phyloP scores from a whole-genome alignment of 768 basidiomycete genomes.

The Coprinopsis marcescibilis region DNA sequence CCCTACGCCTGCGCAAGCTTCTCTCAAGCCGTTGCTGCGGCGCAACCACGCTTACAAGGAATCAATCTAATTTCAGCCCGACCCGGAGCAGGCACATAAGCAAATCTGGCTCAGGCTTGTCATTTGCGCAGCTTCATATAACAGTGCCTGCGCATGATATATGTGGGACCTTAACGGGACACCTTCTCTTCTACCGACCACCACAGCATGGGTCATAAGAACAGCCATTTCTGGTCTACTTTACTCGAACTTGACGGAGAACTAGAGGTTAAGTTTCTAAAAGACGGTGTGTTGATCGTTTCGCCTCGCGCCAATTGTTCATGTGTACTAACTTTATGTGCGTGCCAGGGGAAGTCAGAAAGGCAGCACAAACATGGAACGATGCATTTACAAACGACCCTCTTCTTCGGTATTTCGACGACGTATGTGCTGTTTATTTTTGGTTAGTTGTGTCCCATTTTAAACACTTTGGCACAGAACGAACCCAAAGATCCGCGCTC shows the following conservation, averaged over 20 bases:
- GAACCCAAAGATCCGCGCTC: background rate
- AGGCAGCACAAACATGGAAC: slow-evolving; percentile 18
- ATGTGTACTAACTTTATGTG: slow-evolving; percentile 2
- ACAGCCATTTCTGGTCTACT: background rate
- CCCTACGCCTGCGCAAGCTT: too few relatives aligned
- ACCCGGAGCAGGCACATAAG: background rate
- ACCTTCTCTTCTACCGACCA: background rate
- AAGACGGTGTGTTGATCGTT: slow-evolving; percentile 9
- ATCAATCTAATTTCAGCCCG: too few relatives aligned
- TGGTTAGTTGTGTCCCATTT: background rate
- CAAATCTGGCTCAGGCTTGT: background rate
- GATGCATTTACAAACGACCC: slow-evolving; percentile 19
- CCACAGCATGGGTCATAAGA: background rate
- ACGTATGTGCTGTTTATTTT: slow-evolving; percentile 6
- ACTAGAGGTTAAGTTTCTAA: background rate
- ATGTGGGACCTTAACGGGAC: too few relatives aligned
- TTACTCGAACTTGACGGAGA: slow-evolving; percentile 2
- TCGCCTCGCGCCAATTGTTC: background rate
- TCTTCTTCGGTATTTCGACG: slow-evolving; percentile 13
- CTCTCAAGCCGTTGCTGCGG: too few relatives aligned
- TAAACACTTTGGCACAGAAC: background rate
- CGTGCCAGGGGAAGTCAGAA: slow-evolving; percentile 20
- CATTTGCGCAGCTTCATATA: background rate
- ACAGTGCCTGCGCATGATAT: background rate
- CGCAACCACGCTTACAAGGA: too few relatives aligned